These are phyloP conservation scores for Lentinula aciculospora DNA, from an alignment of 768 basidiomycete genomes.

Conservation along the genomic window DNA sequence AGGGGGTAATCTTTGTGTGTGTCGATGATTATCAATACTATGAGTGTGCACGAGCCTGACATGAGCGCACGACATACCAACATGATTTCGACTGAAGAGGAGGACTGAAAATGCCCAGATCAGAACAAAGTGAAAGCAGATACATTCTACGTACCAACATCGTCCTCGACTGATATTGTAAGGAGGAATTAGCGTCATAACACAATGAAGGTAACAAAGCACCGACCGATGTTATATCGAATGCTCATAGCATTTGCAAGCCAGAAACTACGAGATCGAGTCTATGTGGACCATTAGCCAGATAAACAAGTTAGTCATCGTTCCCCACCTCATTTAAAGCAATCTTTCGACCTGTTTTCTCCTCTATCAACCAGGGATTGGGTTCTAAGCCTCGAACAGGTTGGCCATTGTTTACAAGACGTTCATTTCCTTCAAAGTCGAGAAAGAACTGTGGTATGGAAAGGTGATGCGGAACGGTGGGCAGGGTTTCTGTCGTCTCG, in stretches of 20 bases:
- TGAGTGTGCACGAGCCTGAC: too few relatives aligned
- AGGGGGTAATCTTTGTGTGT: conserved; percentile 42
- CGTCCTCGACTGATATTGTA: conserved; percentile 33
- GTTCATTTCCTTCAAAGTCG: conserved; percentile 38
- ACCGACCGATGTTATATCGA: conserved; percentile 30
- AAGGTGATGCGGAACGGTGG: conserved; percentile 47
- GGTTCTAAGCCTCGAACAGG: conserved; percentile 16
- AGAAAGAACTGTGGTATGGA: conserved; percentile 55
- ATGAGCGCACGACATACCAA: conserved; percentile 33
- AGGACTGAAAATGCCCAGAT: conserved; percentile 34
- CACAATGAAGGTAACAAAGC: not conserved
- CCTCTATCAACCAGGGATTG: conserved; percentile 48
- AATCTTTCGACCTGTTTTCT: conserved; percentile 34
- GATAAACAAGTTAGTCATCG: conserved; percentile 5
- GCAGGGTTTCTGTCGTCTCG: conserved; percentile 22
- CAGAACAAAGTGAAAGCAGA: not conserved
- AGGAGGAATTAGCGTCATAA: not conserved
- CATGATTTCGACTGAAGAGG: conserved; percentile 61
- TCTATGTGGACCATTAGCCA: conserved; percentile 16
- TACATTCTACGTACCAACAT: conserved; percentile 36
- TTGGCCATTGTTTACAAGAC: conserved; percentile 19
- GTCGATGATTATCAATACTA: not conserved
- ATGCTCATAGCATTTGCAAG: conserved; percentile 34
- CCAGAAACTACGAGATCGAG: conserved; percentile 32
- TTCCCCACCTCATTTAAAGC: conserved; percentile 32